Percentiles rank a stretch among this genome's conserved stretches.
These are phyloP conservation scores for Leccinellum albellum DNA, from an alignment of 768 basidiomycete species.

Conservation along the genomic window DNA sequence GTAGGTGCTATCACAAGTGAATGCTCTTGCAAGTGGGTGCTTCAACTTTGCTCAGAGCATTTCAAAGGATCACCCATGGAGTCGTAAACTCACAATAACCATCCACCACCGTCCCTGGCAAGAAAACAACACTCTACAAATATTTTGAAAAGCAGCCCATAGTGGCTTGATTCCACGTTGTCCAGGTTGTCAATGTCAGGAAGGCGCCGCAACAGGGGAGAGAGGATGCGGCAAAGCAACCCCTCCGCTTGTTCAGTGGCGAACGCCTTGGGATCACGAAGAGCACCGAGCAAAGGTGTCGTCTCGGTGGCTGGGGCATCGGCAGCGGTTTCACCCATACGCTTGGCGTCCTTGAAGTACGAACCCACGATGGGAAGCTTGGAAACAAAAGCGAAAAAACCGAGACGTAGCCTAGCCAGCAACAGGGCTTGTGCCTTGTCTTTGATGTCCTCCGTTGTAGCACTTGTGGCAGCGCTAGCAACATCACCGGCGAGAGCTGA, in stretches of 20 bases:
- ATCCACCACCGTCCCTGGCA: constrained; percentile 19
- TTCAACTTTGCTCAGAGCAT: constrained; percentile 6
- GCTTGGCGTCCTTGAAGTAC: constrained; percentile 14
- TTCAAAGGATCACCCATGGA: neutral
- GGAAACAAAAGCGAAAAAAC: constrained; percentile 10
- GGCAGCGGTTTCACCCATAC: neutral
- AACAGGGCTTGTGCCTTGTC: constrained; percentile 1
- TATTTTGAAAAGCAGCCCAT: constrained; percentile 5
- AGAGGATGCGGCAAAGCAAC: constrained; percentile 11
- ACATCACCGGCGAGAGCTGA: neutral
- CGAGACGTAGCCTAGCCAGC: constrained; percentile 8
- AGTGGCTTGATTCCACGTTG: constrained; percentile 5
- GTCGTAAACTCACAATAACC: constrained; percentile 18
- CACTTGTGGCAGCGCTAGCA: neutral
- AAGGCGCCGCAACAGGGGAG: constrained; percentile 14
- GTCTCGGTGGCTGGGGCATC: constrained; percentile 16
- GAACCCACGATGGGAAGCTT: constrained; percentile 23
- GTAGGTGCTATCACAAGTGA: constrained; percentile 23
- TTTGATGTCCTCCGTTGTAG: constrained; percentile 1
- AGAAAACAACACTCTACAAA: constrained; percentile 22
- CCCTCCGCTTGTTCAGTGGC: constrained; percentile 17
- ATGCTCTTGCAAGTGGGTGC: constrained; percentile 21
- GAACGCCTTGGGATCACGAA: constrained; percentile 22
- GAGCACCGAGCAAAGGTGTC: constrained; percentile 22
- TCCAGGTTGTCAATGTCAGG: constrained; percentile 21